These are phyloP conservation scores for Fusarium chuoi DNA, from an alignment of 2,329 filamentous ascomycete species.

Conservation along the genomic window DNA sequence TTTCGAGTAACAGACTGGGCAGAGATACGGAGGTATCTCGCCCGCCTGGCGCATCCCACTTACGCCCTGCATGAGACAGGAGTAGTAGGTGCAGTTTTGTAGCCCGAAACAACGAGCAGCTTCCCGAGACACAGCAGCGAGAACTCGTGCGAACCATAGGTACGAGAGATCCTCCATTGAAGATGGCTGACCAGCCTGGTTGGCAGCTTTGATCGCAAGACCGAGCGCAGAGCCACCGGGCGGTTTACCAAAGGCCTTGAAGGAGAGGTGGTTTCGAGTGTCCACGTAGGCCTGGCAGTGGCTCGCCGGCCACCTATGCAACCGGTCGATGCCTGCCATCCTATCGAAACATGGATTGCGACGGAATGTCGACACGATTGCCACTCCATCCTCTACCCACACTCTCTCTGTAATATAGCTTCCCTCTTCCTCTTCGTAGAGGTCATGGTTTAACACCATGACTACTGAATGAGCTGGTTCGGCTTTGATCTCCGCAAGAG, in stretches of 20 bases:
- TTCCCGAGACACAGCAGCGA: constrained; percentile 71
- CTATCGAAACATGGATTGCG: constrained; percentile 66
- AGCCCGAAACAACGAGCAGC: constrained; percentile 75
- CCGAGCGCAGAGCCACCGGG: constrained; percentile 44
- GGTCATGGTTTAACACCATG: constrained; percentile 68
- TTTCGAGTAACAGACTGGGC: constrained; percentile 68
- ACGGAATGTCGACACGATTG: constrained; percentile 69
- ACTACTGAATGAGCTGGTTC: constrained; percentile 68
- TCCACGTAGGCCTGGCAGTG: constrained; percentile 67
- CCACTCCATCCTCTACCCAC: constrained; percentile 71
- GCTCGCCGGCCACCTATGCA: constrained; percentile 72
- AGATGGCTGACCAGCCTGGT: not conserved
- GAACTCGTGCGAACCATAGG: constrained; percentile 68
- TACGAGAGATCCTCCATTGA: constrained; percentile 44
- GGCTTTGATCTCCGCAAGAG: constrained; percentile 63
- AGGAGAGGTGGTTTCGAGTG: not conserved
- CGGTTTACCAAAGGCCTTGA: not conserved
- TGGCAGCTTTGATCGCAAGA: constrained; percentile 48
- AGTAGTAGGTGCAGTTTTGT: constrained; percentile 73
- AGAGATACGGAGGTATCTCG: constrained; percentile 71
- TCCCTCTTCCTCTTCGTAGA: constrained; percentile 72
- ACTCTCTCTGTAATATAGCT: constrained; percentile 74
- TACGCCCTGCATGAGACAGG: constrained; percentile 72
- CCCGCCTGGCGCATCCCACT: constrained; percentile 66
- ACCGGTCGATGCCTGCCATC: constrained; percentile 50